These are phyloP conservation scores for Xylariales sp. DNA, from an alignment of 2,329 filamentous ascomycete genomes.

Conservation along the genomic window DNA sequence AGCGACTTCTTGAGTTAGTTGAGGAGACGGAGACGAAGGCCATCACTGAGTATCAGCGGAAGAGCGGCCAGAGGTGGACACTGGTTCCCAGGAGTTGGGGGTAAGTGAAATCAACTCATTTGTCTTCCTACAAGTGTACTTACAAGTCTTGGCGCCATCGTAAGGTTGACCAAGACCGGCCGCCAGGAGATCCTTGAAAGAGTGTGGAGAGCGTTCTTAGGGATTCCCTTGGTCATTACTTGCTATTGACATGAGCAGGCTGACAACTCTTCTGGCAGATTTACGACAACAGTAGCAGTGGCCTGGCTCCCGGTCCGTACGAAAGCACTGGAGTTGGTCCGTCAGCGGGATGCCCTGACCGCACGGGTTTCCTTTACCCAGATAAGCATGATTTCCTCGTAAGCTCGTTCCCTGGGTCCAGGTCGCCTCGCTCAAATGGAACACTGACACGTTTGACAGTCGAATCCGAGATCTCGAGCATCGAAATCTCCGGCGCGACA, in stretches of 20 bases:
- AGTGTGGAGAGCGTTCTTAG: no score
- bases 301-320: slow-evolving; percentile 39
- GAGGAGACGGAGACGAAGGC: slow-evolving; percentile 34
- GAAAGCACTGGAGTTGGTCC: slow-evolving; percentile 40
- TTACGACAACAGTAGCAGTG: slow-evolving; percentile 36
- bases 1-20: slow-evolving; percentile 39
- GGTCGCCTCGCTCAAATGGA: no score
- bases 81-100: slow-evolving; percentile 33
- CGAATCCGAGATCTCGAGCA: slow-evolving; percentile 28
- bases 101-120: neutral
- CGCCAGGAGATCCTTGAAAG: no score
- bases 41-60: slow-evolving; percentile 16
- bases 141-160: no score
- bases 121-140: no score
- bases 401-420: slow-evolving; percentile 15
- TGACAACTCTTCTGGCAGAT: slow-evolving; percentile 6
- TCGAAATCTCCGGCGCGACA: slow-evolving; percentile 25
- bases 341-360: slow-evolving; percentile 40
- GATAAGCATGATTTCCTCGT: slow-evolving; percentile 44
- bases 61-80: slow-evolving; percentile 29
- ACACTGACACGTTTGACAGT: no score
- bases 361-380: slow-evolving; percentile 42
- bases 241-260: no score
- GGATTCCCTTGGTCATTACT: no score
- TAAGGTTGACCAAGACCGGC: no score